These are phyloP conservation scores for Plasmodium sp. DNA, from an alignment of 169 alveolate genomes.

Conservation along the genomic window DNA sequence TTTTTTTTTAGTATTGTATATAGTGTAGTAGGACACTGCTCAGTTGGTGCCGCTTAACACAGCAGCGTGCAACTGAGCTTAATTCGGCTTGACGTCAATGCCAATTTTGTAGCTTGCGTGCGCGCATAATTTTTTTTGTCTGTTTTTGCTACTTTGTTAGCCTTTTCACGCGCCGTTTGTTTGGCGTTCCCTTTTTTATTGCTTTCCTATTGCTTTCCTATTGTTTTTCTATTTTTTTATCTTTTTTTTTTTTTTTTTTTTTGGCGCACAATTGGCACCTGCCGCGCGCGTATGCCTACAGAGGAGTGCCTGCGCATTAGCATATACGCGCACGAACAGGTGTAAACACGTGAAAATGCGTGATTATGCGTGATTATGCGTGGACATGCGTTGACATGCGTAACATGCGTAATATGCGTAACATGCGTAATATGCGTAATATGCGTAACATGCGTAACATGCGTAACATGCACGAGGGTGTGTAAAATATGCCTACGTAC, in stretches of 20 bases:
- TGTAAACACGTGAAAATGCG: not conserved
- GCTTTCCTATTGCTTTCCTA: not conserved
- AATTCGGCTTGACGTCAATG: not conserved
- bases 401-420: not conserved
- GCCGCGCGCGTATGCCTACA: not conserved
- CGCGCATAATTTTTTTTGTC: conserved; percentile 4
- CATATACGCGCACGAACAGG: not conserved
- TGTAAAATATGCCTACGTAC: not conserved
- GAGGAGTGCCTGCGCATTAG: not conserved
- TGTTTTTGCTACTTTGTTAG: not conserved
- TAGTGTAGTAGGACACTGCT: not conserved
- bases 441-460: too few species aligned
- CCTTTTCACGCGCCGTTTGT: not conserved
- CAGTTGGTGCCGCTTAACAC: not conserved
- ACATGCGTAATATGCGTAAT: not conserved
- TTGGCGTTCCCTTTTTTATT: not conserved
- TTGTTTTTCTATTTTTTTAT: not conserved
- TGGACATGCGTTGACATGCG: too few species aligned
- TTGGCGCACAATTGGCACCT: not conserved
- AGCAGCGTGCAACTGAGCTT: not conserved
- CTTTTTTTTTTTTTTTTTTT: conserved; percentile 12
- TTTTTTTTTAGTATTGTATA: not conserved
- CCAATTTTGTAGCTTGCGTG: not conserved
- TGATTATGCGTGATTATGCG: not conserved
- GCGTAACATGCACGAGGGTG: not conserved